Base-by-base conservation (phyloP, 495 filamentous ascomycete species). In the Talaromyces nanjingensis region DNA sequence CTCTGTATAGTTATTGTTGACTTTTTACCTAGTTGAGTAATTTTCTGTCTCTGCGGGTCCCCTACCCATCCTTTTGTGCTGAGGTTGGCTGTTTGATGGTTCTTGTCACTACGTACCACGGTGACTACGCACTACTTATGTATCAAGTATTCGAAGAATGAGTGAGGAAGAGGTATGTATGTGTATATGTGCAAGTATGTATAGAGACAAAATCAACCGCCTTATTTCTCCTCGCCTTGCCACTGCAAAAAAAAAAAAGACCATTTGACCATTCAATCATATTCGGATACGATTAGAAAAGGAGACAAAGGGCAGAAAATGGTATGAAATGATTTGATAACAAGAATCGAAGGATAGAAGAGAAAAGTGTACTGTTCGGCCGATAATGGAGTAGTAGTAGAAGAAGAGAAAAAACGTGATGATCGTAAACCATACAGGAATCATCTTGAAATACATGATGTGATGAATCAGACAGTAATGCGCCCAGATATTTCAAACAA, bases 371-470 rank as follows among this genome's bases (percentile, higher is more conserved):
- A 47, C 20, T 55, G 22, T 25, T 55, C 52, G 12, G n/a, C 42
- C n/a, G 42, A 47, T 47, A 47, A n/a, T 47, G 16, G 42, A 20
- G 42, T 11, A 29, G 42, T 11, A 29, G 52, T 4, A 55, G 9
- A 56, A 24, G 20, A 16, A 56, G 9, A 29, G 12, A 56, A 5
- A 27, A 56, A 56, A 14, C 53, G 37, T 42, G 37, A 56, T 56
- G 22, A 56, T 56, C 53, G 27, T 56, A 56, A 56, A 56, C 49
- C 53, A 56, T 56, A 56, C 49, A 54, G 18, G 12, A 54, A 54
- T 54, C 49, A 54, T 54, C 49, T 54, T 57, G 18, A 25, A 59
- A 33, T 59, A 59, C 56, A 59, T 37, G 56, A 20, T 24, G 18
- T 59, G 56, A 59, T 20, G 31, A 37, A 59, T 4, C 18, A 59